Conservation (phyloP, 179 eudicot species). For the Pouteria campechiana region DNA sequence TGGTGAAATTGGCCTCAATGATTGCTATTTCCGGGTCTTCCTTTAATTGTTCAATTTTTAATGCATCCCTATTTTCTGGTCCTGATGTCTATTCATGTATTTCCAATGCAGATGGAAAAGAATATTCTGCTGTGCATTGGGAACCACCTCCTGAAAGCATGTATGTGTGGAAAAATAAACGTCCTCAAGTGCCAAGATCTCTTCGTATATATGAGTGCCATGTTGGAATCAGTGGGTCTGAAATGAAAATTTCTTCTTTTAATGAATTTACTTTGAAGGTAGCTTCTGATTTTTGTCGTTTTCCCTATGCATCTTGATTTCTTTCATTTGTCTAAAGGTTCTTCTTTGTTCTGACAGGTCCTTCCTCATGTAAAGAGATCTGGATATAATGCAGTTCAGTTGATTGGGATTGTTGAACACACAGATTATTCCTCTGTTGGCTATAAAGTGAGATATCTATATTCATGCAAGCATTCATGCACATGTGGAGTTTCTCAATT, state of each 20-base stretch:
- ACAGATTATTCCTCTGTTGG: constrained; percentile 96
- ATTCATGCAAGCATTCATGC: too few species aligned
- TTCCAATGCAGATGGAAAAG: constrained; percentile 66
- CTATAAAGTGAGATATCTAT: constrained; percentile 87
- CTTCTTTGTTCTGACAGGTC: constrained; percentile 31
- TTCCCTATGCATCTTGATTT: neutral
- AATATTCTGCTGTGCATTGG: constrained; percentile 90
- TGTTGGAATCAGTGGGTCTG: constrained; percentile 78
- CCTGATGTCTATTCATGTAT: too few species aligned
- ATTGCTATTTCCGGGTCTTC: too few species aligned
- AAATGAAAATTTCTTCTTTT: constrained; percentile 73
- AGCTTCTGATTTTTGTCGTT: constrained; percentile 5
- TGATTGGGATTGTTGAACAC: constrained; percentile 93
- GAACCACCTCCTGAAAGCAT: constrained; percentile 77
- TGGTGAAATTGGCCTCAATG: too few species aligned
- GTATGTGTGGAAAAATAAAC: constrained; percentile 67
- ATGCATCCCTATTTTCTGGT: too few species aligned
- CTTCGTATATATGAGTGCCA: constrained; percentile 95
- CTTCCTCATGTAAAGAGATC: constrained; percentile 76
- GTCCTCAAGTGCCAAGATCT: constrained; percentile 56
- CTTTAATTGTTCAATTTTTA: too few species aligned
- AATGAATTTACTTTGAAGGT: constrained; percentile 75
- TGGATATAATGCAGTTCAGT: constrained; percentile 89
- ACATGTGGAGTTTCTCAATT: too few species aligned
- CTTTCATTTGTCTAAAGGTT: neutral